These are phyloP conservation scores for Sungouiozyma ichnusensis DNA, from an alignment of 805 yeast species.

Conservation along the genomic window DNA sequence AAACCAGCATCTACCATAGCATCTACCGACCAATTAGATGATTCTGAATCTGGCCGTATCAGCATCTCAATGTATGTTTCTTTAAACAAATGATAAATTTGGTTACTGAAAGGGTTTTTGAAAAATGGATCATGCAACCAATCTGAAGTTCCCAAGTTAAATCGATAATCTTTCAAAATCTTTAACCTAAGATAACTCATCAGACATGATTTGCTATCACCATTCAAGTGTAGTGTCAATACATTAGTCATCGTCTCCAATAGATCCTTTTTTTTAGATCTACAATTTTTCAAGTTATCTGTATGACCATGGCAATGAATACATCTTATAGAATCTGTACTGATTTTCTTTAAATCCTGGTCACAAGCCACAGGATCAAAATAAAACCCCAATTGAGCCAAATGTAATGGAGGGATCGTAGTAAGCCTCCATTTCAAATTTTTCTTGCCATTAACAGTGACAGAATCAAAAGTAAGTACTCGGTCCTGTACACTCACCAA, in stretches of 20 bases:
- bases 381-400: constrained; percentile 23
- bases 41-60: too few relatives aligned
- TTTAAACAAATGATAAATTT: constrained; percentile 6
- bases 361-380: constrained; percentile 14
- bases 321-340: constrained; percentile 20
- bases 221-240: constrained; percentile 13
- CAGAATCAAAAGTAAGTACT: constrained; percentile 5
- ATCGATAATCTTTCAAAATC: constrained; percentile 17
- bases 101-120: constrained; percentile 10
- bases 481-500: background rate
- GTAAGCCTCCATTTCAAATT: constrained; percentile 23
- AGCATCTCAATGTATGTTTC: constrained; percentile 1
- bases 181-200: constrained; percentile 11
- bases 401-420: constrained; percentile 19
- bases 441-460: constrained; percentile 8
- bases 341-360: constrained; percentile 3
- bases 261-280: constrained; percentile 16
- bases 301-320: constrained; percentile 15
- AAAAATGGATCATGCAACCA: constrained; percentile 17
- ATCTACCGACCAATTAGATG: constrained; percentile 12
- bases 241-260: constrained; percentile 20
- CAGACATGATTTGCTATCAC: constrained; percentile 9
- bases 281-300: constrained; percentile 15
- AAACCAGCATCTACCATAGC: constrained; percentile 50
- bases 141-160: constrained; percentile 10